Conservation (phyloP, 2,329 filamentous ascomycete species). For the Claviceps digitariae region DNA sequence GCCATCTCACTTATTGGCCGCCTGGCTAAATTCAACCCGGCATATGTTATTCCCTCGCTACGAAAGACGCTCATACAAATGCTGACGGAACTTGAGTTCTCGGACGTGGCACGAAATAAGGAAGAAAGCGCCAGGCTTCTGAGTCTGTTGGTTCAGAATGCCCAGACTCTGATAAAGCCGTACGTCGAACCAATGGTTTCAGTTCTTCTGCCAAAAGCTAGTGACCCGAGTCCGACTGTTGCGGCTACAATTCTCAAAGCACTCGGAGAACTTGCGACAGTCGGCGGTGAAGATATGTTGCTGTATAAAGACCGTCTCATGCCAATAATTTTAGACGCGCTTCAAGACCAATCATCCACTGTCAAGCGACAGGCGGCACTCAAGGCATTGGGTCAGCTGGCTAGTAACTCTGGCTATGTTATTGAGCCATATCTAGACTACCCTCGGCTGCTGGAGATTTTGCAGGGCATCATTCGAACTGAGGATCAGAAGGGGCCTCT, state of each 20-base stretch:
- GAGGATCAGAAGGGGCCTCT: conserved; percentile 74
- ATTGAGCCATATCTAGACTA: conserved; percentile 94
- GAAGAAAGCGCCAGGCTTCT: conserved; percentile 92
- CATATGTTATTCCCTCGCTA: conserved; percentile 91
- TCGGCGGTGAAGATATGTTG: conserved; percentile 88
- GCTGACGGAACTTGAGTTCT: conserved; percentile 90
- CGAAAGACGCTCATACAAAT: conserved; percentile 93
- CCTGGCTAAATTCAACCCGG: conserved; percentile 79
- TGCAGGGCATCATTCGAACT: conserved; percentile 87
- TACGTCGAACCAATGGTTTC: conserved; percentile 96
- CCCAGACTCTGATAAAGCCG: conserved; percentile 83
- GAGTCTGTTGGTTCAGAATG: conserved; percentile 83
- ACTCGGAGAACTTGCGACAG: conserved; percentile 84
- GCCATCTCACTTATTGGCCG: conserved; percentile 94
- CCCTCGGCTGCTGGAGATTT: conserved; percentile 78
- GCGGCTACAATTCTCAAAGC: conserved; percentile 91
- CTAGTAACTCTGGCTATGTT: conserved; percentile 94
- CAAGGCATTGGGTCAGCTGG: conserved; percentile 78
- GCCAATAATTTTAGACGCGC: conserved; percentile 84
- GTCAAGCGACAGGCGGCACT: conserved; percentile 84
- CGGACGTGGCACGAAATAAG: conserved; percentile 85
- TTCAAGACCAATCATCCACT: conserved; percentile 87
- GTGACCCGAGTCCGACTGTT: conserved; percentile 72
- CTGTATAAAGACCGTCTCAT: conserved; percentile 84
- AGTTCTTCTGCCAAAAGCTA: conserved; percentile 85